Conservation (phyloP, 768 basidiomycete genomes). For the Gymnopilus junonius region DNA sequence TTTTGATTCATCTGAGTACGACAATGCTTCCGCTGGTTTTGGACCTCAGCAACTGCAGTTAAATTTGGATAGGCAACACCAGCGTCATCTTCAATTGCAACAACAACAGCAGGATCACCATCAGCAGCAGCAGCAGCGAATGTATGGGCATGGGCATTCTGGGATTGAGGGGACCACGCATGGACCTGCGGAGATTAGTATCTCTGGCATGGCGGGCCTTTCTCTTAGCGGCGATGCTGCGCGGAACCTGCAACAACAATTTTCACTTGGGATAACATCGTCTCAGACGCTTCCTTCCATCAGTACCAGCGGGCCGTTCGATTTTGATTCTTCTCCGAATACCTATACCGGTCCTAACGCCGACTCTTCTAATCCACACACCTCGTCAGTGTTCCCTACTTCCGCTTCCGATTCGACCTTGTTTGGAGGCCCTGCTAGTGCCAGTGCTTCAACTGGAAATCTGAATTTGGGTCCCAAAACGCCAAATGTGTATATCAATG, state of each 20-base stretch:
- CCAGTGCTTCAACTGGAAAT: neutral
- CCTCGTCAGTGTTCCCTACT: constrained; percentile 10
- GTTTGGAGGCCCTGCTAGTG: constrained; percentile 9
- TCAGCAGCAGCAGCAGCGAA: constrained; percentile 4
- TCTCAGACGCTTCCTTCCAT: constrained; percentile 15
- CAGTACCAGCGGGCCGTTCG: constrained; percentile 10
- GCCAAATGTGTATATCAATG: constrained; percentile 89
- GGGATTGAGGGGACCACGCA: constrained; percentile 3
- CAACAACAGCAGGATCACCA: constrained; percentile 20
- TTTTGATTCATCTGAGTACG: constrained; percentile 12
- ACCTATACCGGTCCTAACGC: neutral
- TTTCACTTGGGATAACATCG: constrained; percentile 12
- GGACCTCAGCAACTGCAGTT: constrained; percentile 13
- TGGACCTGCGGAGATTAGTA: constrained; percentile 8
- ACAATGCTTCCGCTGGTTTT: constrained; percentile 15
- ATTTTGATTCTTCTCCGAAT: constrained; percentile 2
- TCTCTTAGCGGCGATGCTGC: constrained; percentile 6
- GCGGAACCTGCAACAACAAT: constrained; percentile 14
- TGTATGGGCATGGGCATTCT: neutral
- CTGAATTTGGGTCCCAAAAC: constrained; percentile 41
- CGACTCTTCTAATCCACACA: neutral
- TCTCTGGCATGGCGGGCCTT: constrained; percentile 12
- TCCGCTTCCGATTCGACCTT: constrained; percentile 17
- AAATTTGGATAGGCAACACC: constrained; percentile 15
- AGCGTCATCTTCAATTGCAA: constrained; percentile 12